Conservation (phyloP, 2,329 filamentous ascomycete species). For the Verticillium zaregamsianum region DNA sequence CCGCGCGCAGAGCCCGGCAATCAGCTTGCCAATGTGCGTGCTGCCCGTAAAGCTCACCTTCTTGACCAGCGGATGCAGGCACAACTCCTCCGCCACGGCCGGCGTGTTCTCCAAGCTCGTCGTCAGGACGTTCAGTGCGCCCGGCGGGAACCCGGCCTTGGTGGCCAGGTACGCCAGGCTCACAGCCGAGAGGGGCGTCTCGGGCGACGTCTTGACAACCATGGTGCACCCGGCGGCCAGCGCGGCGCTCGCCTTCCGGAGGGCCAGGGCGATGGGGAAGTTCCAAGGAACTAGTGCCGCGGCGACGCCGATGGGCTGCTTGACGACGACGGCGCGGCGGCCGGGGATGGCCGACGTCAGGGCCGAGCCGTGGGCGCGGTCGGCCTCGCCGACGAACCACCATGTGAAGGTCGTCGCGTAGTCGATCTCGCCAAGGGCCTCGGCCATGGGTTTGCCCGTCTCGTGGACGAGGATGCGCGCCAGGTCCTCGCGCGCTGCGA, state of each 20-base stretch:
- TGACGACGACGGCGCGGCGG: constrained; percentile 65
- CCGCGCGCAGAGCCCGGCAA: constrained; percentile 59
- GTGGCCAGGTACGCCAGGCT: constrained; percentile 64
- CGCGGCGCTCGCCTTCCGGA: constrained; percentile 45
- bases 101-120: constrained; percentile 42
- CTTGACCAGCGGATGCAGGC: constrained; percentile 37
- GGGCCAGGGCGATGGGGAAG: constrained; percentile 52
- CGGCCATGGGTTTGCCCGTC: constrained; percentile 53
- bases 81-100: constrained; percentile 39
- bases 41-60: constrained; percentile 78
- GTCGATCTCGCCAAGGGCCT: constrained; percentile 51
- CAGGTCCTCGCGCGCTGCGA: constrained; percentile 29
- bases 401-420: constrained; percentile 50
- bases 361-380: constrained; percentile 52
- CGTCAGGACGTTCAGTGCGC: constrained; percentile 55
- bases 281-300: constrained; percentile 46
- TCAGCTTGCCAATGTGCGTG: constrained; percentile 64
- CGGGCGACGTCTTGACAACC: constrained; percentile 68
- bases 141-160: constrained; percentile 70
- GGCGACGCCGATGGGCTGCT: constrained; percentile 39
- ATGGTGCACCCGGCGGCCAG: constrained; percentile 74
- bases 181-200: constrained; percentile 70
- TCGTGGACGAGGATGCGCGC: constrained; percentile 38
- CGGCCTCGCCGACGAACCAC: constrained; percentile 54
- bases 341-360: constrained; percentile 56